Percentiles rank a stretch among this genome's conserved stretches.
Conservation (phyloP, 1,139 yeast species). For the Arxiozyma slooffiae region DNA sequence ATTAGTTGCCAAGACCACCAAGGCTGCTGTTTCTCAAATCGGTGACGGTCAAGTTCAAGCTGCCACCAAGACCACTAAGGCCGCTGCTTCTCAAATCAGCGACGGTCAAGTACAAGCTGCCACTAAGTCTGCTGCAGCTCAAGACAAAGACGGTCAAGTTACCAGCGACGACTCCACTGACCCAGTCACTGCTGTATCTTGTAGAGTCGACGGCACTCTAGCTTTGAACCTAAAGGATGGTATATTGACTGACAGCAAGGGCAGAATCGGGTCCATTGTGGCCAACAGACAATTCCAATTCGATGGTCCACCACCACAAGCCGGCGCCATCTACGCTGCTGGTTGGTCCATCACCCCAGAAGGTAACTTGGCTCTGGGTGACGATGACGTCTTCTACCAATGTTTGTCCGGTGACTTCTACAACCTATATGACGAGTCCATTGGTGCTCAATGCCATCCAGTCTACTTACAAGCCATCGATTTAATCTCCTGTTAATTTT, state of each 20-base stretch:
- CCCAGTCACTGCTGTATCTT: conserved; percentile 33
- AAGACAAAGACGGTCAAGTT: conserved; percentile 42
- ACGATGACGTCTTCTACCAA: conserved; percentile 18
- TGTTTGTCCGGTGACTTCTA: conserved; percentile 20
- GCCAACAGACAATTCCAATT: conserved; percentile 84
- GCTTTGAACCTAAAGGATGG: conserved; percentile 46
- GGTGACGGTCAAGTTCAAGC: too few species aligned
- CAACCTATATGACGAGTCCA: conserved; percentile 15
- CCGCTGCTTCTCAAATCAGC: too few species aligned
- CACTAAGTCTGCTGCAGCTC: conserved; percentile 8
- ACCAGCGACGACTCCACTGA: conserved; percentile 24
- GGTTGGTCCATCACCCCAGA: conserved; percentile 67
- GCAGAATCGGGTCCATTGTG: conserved; percentile 75
- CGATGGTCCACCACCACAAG: conserved; percentile 88
- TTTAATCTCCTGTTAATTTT: conserved; percentile 10
- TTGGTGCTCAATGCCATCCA: conserved; percentile 14
- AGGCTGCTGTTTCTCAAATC: too few species aligned
- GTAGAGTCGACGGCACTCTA: conserved; percentile 44
- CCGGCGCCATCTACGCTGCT: conserved; percentile 77
- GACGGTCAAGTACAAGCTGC: too few species aligned
- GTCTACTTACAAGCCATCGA: conserved; percentile 15
- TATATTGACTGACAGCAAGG: conserved; percentile 50
- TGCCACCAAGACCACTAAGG: conserved; percentile 7
- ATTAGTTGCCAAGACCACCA: too few species aligned
- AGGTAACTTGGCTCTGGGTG: conserved; percentile 41